Evolutionary conservation across 1,139 yeast genomes (phyloP).

Genomic region (Scheffersomyces insectosa): DNA sequence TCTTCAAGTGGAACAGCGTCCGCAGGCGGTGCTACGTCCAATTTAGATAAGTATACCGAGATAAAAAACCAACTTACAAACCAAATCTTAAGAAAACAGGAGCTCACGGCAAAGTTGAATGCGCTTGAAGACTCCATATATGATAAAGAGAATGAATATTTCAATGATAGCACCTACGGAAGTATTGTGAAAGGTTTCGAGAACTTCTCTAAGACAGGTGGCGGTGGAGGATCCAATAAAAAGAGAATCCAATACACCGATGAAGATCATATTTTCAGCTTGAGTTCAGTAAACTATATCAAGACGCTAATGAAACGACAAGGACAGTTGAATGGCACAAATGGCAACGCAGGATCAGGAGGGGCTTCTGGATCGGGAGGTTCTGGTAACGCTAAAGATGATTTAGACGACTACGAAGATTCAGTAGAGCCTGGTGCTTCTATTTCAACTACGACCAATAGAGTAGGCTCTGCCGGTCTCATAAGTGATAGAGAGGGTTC

Average conservation of each 20-base stretch:
- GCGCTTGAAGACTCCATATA: conserved; percentile 78
- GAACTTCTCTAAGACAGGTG: conserved; percentile 60
- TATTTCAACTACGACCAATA: conserved; percentile 7
- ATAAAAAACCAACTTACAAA: conserved; percentile 68
- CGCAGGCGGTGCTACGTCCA: conserved; percentile 7
- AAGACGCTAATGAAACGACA: conserved; percentile 53
- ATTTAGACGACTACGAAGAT: conserved; percentile 49
- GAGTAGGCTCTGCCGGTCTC: not conserved
- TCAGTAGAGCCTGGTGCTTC: conserved; percentile 32
- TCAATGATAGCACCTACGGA: conserved; percentile 69
- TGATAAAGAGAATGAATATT: conserved; percentile 76
- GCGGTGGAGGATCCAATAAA: conserved; percentile 41
- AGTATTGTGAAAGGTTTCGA: conserved; percentile 91
- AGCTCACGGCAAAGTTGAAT: conserved; percentile 61
- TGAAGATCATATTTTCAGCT: conserved; percentile 82
- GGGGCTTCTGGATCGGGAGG: conserved; percentile 3
- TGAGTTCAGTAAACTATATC: conserved; percentile 73
- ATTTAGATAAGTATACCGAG: conserved; percentile 49
- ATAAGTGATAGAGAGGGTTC: conserved; percentile 3
- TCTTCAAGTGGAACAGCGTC: not conserved
- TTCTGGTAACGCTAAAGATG: conserved; percentile 24
- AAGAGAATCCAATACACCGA: conserved; percentile 64
- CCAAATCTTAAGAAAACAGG: conserved; percentile 63
- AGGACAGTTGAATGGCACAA: conserved; percentile 11
- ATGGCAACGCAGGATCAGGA: not conserved